Evolutionary conservation across 2,329 filamentous ascomycete genomes (phyloP), one percentile per base, ranked within the genome.

Genomic region (Pseudopyrenochaeta lycopersici): DNA sequence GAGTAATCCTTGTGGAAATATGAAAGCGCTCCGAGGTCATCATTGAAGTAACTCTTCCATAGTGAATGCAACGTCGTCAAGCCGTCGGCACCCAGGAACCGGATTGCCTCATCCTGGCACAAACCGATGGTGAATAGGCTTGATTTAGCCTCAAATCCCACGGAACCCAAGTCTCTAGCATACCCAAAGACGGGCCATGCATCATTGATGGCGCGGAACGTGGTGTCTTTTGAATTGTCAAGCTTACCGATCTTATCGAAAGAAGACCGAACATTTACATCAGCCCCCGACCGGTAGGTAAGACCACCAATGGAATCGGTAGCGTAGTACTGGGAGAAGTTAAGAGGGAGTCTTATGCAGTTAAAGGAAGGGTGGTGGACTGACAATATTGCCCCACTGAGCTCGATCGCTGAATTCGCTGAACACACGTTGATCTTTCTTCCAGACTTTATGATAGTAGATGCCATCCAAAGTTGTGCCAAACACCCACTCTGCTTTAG

Each of bases 401-500:
- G 77, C 79, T 49, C 81, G 80, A 46, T 84, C 77, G 33, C 67
- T 74, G 33, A 72, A 62, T 56, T 85, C 81, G 1, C 75, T 77
- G 58, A 83, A 84, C 3, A 73, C 65, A 14, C 78, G 68, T 48
- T 82, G 81, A 11, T 75, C 74, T 56, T 82, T 79, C 47, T 79
- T 78, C 63, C 76, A 79, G 12, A 81, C 71, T 47, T 83, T 82
- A 76, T 91, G 89, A 66, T 88, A 91, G 5, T 82, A 80, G 32
- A 91, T 47, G 35, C 60, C 59, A 43, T 67, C 63, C 9, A 46
- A 29, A 27, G 64, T 63, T 5, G 61, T 70, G 11, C 71, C 81
- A 55, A 84, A 84, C 41, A 86, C 82, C 90, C 90, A 92, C 62
- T 87, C 73, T 35, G 88, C 83, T 32, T 82, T 68, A 3, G 83